A percentile compares a stretch with the other conserved stretches of the same genome.
Conservation (phyloP, 2,329 filamentous ascomycete genomes). For the Diplodia seriata region DNA sequence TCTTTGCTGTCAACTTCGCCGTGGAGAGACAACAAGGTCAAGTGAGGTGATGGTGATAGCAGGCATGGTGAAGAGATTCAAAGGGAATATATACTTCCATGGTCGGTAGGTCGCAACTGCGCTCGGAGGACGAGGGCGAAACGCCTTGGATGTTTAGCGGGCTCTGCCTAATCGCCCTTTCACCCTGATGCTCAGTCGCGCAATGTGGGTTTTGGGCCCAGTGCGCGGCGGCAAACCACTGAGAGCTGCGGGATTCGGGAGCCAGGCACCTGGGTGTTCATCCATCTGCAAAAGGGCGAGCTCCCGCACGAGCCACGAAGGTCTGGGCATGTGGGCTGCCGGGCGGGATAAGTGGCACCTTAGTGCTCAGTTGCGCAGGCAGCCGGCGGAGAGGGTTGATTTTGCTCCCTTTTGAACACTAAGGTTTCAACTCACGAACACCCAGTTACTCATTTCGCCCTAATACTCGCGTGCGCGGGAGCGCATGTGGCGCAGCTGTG, state of each 20-base stretch:
- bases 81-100: not conserved
- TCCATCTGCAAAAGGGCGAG: no score
- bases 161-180: conserved; percentile 10
- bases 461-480: conserved; percentile 7
- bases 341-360: not conserved
- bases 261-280: no score
- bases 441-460: not conserved
- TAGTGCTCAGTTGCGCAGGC: conserved; percentile 14
- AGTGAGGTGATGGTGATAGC: not conserved
- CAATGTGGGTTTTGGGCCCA: not conserved
- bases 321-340: not conserved
- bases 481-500: conserved; percentile 1
- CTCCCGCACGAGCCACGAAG: not conserved
- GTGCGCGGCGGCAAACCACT: not conserved
- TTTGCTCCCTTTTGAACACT: not conserved
- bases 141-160: not conserved
- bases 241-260: not conserved
- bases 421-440: not conserved
- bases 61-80: not conserved
- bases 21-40: not conserved
- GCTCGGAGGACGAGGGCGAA: not conserved
- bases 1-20: not conserved
- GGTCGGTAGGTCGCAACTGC: not conserved
- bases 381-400: not conserved
- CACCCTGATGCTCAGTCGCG: conserved; percentile 20